Evolutionary conservation across 305 asterid genomes (phyloP), one percentile per base, ranked within the genome.

Genomic region (Fraxinus ornus): DNA sequence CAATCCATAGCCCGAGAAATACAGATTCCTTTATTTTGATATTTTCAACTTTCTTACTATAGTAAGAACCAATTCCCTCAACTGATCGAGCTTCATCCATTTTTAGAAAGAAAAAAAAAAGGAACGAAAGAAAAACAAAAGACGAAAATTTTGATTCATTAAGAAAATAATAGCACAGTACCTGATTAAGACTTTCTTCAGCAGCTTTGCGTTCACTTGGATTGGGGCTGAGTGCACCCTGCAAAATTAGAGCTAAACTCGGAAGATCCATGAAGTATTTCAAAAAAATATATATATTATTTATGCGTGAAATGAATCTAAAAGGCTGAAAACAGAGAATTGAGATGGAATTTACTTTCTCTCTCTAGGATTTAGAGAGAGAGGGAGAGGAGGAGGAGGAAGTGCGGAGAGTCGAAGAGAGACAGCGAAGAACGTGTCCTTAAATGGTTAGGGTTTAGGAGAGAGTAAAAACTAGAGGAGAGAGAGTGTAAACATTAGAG

Each of bases 101-200:
- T 70, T 70, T 70, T 41, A 41, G 49, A 41, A 0, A 17, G 79
- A 41, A 41, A 41, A 41, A 39, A 36, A 5, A 79, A 52, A 19
- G 1, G 37, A 33, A 33, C 37, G 7, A 33, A 33, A 3, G 15
- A 19, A 10, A 49, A 32, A 60, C 49, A 41, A 41, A 39, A n/a
- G 6, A 70, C 30, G 2, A n/a, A 41, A 77, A 47, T 17, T 26
- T 57, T 3, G 24, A 10, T 28, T 78, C 1, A 9, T 49, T 30
- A 2, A 33, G 37, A 62, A 55, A 6, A 5, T 22, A 57, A 5
- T 26, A 7, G 76, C 47, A 22, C 1, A 79, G 81, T 32, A 97
- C 99, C 93, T 97, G 98, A 92, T 89, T 95, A 76, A 97, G 94
- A 82, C 95, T 91, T 49, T 88, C 93, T 78, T 97, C 99, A 15